Conservation (phyloP, 495 filamentous ascomycete species). For the Penicillium pancosmium region DNA sequence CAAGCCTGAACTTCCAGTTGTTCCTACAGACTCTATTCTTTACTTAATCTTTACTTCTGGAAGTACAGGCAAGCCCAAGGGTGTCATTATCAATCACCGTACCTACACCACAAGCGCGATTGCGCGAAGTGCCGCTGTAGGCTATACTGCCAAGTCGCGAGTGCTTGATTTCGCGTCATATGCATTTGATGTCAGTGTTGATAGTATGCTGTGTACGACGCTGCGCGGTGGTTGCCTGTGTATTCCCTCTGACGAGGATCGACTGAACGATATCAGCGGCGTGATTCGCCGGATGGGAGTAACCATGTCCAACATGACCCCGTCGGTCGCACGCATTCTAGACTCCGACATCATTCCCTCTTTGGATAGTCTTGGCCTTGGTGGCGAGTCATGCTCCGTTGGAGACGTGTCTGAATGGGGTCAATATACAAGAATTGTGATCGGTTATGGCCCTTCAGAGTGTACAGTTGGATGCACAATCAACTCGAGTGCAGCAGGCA, state of each 20-base stretch:
- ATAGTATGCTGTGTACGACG: slow-evolving; percentile 50
- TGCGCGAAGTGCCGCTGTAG: slow-evolving; percentile 38
- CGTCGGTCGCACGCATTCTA: slow-evolving; percentile 51
- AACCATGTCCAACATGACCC: slow-evolving; percentile 53
- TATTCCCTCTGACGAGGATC: slow-evolving; percentile 36
- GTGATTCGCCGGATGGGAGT: slow-evolving; percentile 48
- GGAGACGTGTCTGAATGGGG: slow-evolving; percentile 25
- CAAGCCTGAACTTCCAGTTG: slow-evolving; percentile 20
- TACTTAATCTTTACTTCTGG: slow-evolving; percentile 57
- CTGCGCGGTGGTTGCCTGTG: slow-evolving; percentile 39
- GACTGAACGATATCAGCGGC: slow-evolving; percentile 46
- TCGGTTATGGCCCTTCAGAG: slow-evolving; percentile 45
- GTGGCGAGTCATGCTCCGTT: slow-evolving; percentile 51
- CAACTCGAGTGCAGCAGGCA: slow-evolving; percentile 6
- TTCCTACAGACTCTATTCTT: slow-evolving; percentile 35
- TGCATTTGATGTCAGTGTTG: slow-evolving; percentile 57
- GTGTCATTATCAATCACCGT: slow-evolving; percentile 53
- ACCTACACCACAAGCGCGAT: slow-evolving; percentile 46
- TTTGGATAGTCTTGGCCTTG: slow-evolving; percentile 50
- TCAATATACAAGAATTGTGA: slow-evolving; percentile 42
- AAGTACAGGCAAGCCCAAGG: slow-evolving; percentile 56
- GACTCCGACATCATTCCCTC: slow-evolving; percentile 47
- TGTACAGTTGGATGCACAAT: slow-evolving; percentile 24
- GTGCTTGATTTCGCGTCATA: slow-evolving; percentile 63
- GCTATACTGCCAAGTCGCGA: slow-evolving; percentile 40